A percentile compares a stretch with the other conserved stretches of the same genome.
Evolutionary conservation across 192 early-diverging fungal genomes (phyloP).

Genomic region (Pilaira anomala): DNA sequence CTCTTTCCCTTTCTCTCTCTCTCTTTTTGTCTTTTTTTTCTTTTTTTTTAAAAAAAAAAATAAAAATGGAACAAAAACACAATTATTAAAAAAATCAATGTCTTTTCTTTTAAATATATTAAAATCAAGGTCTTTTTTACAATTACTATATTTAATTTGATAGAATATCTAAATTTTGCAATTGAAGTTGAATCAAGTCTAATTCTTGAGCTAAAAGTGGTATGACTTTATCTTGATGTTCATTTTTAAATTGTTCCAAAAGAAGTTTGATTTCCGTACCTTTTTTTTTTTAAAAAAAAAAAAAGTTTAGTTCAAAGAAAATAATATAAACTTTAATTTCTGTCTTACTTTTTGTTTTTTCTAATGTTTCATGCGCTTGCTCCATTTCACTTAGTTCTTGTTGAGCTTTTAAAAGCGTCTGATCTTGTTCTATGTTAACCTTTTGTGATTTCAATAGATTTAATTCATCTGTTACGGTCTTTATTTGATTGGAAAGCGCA

Average conservation of each 20-base stretch:
- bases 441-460: background rate
- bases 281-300: background rate
- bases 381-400: slow-evolving; percentile 5
- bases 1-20: background rate
- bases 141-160: background rate
- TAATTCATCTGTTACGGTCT: slow-evolving; percentile 4
- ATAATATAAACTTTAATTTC: background rate
- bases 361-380: background rate
- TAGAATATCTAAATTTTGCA: background rate
- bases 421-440: background rate
- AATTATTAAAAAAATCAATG: background rate
- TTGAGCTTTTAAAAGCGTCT: background rate
- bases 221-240: background rate
- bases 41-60: slow-evolving; percentile 1
- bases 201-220: slow-evolving; percentile 3
- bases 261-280: slow-evolving; percentile 1
- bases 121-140: too few species aligned
- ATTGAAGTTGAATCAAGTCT: background rate
- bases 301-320: background rate
- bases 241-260: slow-evolving; percentile 5
- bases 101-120: background rate
- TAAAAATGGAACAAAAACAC: background rate
- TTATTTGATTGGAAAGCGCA: background rate
- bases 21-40: background rate
- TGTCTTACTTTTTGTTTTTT: slow-evolving; percentile 16